Conservation (phyloP, 495 filamentous ascomycete genomes). For the Lasiosphaeria ovina region DNA sequence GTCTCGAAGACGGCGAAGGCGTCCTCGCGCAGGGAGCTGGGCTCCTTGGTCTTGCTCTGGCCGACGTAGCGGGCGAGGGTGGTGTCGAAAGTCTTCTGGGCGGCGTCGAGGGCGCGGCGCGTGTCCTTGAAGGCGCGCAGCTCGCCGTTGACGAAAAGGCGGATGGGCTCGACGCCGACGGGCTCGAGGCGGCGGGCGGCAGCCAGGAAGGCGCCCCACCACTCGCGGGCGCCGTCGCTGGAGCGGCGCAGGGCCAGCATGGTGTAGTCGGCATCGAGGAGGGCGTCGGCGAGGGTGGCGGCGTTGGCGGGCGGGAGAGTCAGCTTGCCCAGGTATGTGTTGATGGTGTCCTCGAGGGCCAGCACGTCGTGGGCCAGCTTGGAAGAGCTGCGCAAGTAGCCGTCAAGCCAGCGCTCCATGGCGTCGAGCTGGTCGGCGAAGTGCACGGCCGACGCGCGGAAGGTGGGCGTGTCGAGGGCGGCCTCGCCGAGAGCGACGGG, state of each 20-base stretch:
- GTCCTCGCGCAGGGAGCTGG: conserved; percentile 86
- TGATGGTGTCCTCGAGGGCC: conserved; percentile 66
- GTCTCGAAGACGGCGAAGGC: conserved; percentile 96
- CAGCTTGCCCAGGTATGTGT: conserved; percentile 68
- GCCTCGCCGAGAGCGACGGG: conserved; percentile 94
- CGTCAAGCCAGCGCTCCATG: conserved; percentile 91
- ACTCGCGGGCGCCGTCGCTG: conserved; percentile 79
- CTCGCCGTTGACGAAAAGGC: conserved; percentile 71
- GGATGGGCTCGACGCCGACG: conserved; percentile 76
- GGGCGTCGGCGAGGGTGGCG: conserved; percentile 67
- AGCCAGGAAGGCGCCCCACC: conserved; percentile 73
- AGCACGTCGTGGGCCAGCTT: conserved; percentile 74
- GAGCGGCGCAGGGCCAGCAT: conserved; percentile 78
- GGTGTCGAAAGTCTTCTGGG: conserved; percentile 80
- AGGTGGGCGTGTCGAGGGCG: conserved; percentile 91
- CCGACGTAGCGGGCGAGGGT: conserved; percentile 73
- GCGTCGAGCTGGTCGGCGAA: conserved; percentile 90
- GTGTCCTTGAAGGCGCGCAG: conserved; percentile 63
- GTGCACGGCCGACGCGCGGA: conserved; percentile 82
- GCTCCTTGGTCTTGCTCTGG: conserved; percentile 90
- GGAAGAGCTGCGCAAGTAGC: conserved; percentile 73
- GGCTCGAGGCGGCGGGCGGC: conserved; percentile 72
- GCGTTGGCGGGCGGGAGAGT: conserved; percentile 61
- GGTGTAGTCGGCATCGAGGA: conserved; percentile 94
- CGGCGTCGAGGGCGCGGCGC: conserved; percentile 68